Evolutionary conservation across 2,329 filamentous ascomycete genomes (phyloP), one percentile per base, ranked within the genome.

Genomic region (Colletotrichum sp.): DNA sequence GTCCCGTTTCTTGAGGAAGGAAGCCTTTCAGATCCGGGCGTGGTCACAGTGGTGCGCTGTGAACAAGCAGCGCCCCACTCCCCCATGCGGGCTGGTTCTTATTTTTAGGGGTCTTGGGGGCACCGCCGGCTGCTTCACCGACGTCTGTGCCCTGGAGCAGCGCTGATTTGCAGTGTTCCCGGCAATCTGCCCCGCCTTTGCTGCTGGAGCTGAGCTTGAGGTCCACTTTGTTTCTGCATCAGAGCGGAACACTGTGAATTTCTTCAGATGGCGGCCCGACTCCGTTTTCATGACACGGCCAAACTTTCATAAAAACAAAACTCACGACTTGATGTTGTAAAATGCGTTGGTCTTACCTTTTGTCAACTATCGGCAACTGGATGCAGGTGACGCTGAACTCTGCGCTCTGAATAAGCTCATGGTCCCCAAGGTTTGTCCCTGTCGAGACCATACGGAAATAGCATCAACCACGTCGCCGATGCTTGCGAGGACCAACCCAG

Each of bases 51-150:
- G 55, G 32, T 59, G 24, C 34, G 3, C 32, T 8, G 32, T 69
- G 67, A 62, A 49, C 24, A 44, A 69, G 67, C 16, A 24, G 3
- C 65, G 21, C 26, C 24, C 59, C 70, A 65, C 64, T 34, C 59
- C 44, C 44, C 26, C 4, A 76, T 74, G 70, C 59, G 71, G 65
- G 59, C 49, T 69, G 59, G 70, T 18, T 39, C 36, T 73, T 76
- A 69, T 65, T 76, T 73, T 76, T 76, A 76, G 71, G 70, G 74
- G 71, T 76, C 74, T 57, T 30, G 64, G 62, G 18, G 55, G 18
- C 72, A 34, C 13, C 72, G 60, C 62, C 62, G 68, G 72, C 69
- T 67, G 69, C 72, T 75, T 75, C 62, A 75, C 26, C 26, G 59
- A 59, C 18, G 71, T 74, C 73, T 26, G 59, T 69, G 73, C 69